Base-by-base conservation (phyloP, 805 yeast species). In the Myxozyma udenii region DNA sequence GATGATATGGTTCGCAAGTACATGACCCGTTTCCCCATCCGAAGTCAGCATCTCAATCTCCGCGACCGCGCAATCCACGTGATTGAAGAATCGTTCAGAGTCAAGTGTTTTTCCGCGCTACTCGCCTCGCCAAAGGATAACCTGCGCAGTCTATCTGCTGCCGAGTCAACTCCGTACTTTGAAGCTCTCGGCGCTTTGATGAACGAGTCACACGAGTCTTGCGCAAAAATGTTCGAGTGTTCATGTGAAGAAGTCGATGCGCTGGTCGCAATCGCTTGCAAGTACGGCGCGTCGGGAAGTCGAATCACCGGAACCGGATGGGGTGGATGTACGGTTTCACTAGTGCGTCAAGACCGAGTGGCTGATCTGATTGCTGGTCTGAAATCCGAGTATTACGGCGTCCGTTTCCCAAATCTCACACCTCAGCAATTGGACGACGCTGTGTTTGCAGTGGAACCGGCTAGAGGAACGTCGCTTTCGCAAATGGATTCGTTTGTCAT, bases 301-400 rank as follows among this genome's bases (percentile, higher is more conserved):
- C 72, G 90, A 51, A 75, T 82, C n/a, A 84, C 89, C 6, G 90
- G 89, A 24, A 88, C 89, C 14, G 90, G 90, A 2, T 84, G 82
- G 76, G 89, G 89, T 26, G 89, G 89, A 3, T 80, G 83, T 36
- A 73, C 84, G 0, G 84, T 84, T n/a, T 86, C 83, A 63, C 68
- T 84, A 50, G 78, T 83, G 11, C 56, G 45, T 9, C 45, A 40
- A 11, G 52, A 50, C 23, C 24, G 36, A 16, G 52, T 54, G 18
- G 33, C 14, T 7, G 30, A 35, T 18, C 51, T 54, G 18, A 48
- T 54, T 18, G 22, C 28, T 5, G 55, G 53, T 5, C 41, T 54
- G 24, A 16, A 19, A 37, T 43, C 14, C n/a, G 55, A 50, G 19
- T 54, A 41, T 16, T 54, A 54, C 39, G 18, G 24, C 6, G 22